These are phyloP conservation scores for Suillus fuscotomentosus DNA, from an alignment of 768 basidiomycete species.

Conservation along the genomic window DNA sequence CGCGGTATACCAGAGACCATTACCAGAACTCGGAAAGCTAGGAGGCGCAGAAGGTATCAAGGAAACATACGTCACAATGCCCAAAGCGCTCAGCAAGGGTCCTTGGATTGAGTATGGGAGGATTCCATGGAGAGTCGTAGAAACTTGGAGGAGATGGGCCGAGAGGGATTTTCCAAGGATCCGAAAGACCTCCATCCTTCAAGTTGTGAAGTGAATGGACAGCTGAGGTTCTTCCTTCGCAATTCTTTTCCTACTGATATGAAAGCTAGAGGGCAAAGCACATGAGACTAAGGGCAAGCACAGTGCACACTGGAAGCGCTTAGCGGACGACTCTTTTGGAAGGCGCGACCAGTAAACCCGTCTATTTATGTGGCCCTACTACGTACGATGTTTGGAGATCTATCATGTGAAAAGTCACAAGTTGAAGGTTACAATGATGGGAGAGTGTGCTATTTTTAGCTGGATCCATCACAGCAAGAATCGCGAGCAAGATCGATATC, in stretches of 20 bases:
- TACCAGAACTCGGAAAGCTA: slow-evolving; percentile 70
- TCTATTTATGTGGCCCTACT: background rate
- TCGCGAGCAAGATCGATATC: background rate
- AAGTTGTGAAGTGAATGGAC: background rate
- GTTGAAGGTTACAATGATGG: background rate
- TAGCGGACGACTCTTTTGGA: background rate
- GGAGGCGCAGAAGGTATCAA: slow-evolving; percentile 27
- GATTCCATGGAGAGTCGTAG: slow-evolving; percentile 12
- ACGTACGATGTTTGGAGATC: background rate
- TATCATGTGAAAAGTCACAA: background rate
- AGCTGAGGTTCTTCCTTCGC: background rate
- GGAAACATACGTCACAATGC: slow-evolving; percentile 18
- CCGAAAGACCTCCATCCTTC: slow-evolving; percentile 22
- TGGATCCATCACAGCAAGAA: background rate
- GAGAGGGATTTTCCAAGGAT: slow-evolving; percentile 18
- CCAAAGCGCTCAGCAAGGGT: slow-evolving; percentile 20
- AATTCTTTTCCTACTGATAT: background rate
- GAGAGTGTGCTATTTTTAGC: background rate
- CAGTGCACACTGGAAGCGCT: background rate
- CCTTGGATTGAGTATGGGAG: slow-evolving; percentile 18
- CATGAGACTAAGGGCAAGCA: background rate
- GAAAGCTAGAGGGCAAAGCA: background rate
- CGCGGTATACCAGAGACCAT: slow-evolving; percentile 68
- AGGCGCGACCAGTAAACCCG: background rate
- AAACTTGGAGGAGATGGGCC: slow-evolving; percentile 13